Percentiles rank a stretch among this genome's conserved stretches.
Evolutionary conservation across 1,139 yeast genomes (phyloP).

Genomic region (Suhomyces coccinellae): DNA sequence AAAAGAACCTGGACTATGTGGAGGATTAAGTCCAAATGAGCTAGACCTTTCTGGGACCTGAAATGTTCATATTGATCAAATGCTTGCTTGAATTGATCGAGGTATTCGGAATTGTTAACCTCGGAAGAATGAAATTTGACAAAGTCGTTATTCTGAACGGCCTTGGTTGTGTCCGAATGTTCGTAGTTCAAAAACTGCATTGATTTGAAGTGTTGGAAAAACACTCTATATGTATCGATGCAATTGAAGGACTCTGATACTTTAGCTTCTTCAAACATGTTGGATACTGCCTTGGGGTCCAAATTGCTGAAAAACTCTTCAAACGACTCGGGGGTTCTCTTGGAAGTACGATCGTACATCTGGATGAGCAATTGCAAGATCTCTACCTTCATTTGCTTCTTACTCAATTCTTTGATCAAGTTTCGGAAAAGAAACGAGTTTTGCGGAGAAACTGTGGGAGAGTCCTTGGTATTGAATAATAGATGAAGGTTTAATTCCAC

Average conservation of each 20-base stretch:
- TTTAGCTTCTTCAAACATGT: slow-evolving; percentile 17
- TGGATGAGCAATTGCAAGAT: slow-evolving; percentile 18
- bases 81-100: slow-evolving; percentile 17
- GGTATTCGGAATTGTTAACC: slow-evolving; percentile 22
- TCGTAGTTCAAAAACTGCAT: slow-evolving; percentile 36
- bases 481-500: slow-evolving; percentile 29
- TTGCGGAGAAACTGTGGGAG: slow-evolving; percentile 2
- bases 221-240: slow-evolving; percentile 21
- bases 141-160: slow-evolving; percentile 17
- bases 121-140: slow-evolving; percentile 20
- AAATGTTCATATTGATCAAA: slow-evolving; percentile 21
- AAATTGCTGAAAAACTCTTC: slow-evolving; percentile 19
- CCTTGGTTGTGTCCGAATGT: slow-evolving; percentile 25
- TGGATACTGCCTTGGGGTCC: slow-evolving; percentile 14
- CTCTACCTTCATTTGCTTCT: slow-evolving; percentile 16
- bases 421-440: slow-evolving; percentile 19
- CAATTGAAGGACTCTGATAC: slow-evolving; percentile 22
- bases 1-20: slow-evolving; percentile 22
- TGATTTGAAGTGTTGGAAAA: slow-evolving; percentile 31
- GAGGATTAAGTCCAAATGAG: slow-evolving; percentile 27
- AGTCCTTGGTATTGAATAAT: slow-evolving; percentile 15
- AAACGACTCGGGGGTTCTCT: slow-evolving; percentile 19
- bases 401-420: slow-evolving; percentile 19
- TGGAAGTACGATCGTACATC: slow-evolving; percentile 15
- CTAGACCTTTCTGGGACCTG: background rate